phyloP scores from a whole-genome alignment of 306 rosid genomes.

The Crotalaria pallida region DNA sequence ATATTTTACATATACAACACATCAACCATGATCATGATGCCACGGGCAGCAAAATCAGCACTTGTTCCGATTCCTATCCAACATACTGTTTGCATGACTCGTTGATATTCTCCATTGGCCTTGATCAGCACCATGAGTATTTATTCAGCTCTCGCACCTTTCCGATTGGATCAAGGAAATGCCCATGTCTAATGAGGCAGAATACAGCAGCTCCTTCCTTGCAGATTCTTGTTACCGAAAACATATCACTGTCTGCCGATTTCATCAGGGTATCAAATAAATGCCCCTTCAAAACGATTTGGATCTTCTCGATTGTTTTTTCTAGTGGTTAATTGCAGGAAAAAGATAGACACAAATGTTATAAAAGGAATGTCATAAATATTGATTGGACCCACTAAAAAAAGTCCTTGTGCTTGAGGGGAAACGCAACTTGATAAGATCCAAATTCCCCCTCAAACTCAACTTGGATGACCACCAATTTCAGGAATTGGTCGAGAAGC shows the following conservation, averaged over 20 bases:
- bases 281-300: neutral
- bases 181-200: neutral
- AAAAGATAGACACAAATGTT: too few relatives aligned
- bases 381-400: too few relatives aligned
- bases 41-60: neutral
- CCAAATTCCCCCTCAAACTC: neutral
- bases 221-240: neutral
- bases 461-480: conserved; percentile 26
- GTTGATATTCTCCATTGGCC: neutral
- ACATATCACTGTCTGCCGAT: conserved; percentile 13
- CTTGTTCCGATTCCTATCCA: neutral
- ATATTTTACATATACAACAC: neutral
- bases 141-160: neutral
- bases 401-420: too few relatives aligned
- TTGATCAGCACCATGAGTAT: conserved; percentile 2
- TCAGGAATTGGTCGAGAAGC: conserved; percentile 12
- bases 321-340: too few relatives aligned
- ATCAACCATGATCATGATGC: neutral
- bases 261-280: conserved; percentile 1
- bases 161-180: conserved; percentile 1
- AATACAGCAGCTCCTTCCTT: conserved; percentile 13
- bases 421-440: too few relatives aligned
- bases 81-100: neutral
- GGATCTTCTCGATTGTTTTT: too few relatives aligned
- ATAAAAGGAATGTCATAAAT: too few relatives aligned